phyloP scores from a whole-genome alignment of 495 filamentous ascomycete species.

The Oidiodendron maius region DNA sequence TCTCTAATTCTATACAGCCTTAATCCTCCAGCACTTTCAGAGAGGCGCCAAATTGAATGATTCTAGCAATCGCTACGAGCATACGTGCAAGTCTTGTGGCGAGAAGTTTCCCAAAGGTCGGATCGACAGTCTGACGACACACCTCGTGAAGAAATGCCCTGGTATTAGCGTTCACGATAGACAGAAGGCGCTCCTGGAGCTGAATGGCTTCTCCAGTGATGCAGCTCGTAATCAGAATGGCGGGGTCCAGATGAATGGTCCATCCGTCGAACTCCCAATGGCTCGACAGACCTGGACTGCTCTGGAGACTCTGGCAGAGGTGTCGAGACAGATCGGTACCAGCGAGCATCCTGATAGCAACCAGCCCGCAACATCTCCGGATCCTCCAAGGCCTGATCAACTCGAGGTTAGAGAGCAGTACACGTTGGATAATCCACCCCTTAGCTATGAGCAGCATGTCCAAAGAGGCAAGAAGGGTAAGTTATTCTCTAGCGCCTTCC shows the following conservation, averaged over 20 bases:
- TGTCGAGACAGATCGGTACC: slow-evolving; percentile 62
- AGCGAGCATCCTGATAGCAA: slow-evolving; percentile 43
- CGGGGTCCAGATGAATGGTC: slow-evolving; percentile 33
- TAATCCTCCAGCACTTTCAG: slow-evolving; percentile 80
- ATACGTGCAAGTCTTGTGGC: slow-evolving; percentile 80
- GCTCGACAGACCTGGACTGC: slow-evolving; percentile 59
- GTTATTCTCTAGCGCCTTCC: not conserved
- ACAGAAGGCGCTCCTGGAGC: slow-evolving; percentile 56
- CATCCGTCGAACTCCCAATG: slow-evolving; percentile 34
- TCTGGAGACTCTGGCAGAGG: slow-evolving; percentile 76
- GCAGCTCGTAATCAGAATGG: slow-evolving; percentile 25
- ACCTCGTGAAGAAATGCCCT: slow-evolving; percentile 77
- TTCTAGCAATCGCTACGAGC: slow-evolving; percentile 79
- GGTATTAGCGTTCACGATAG: slow-evolving; percentile 62
- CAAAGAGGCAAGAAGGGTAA: slow-evolving; percentile 31
- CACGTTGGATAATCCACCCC: slow-evolving; percentile 38
- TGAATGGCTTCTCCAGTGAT: slow-evolving; percentile 40
- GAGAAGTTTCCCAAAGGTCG: slow-evolving; percentile 82
- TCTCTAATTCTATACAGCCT: slow-evolving; percentile 7
- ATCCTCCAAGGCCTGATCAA: slow-evolving; percentile 15
- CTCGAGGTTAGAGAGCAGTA: slow-evolving; percentile 46
- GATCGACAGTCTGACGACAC: slow-evolving; percentile 69
- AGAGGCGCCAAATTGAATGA: slow-evolving; percentile 77
- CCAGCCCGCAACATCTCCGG: slow-evolving; percentile 7
- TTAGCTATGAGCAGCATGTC: slow-evolving; percentile 29